Base-by-base conservation (phyloP, 108 stramenopile genomes). In the Cyclotella baltica region DNA sequence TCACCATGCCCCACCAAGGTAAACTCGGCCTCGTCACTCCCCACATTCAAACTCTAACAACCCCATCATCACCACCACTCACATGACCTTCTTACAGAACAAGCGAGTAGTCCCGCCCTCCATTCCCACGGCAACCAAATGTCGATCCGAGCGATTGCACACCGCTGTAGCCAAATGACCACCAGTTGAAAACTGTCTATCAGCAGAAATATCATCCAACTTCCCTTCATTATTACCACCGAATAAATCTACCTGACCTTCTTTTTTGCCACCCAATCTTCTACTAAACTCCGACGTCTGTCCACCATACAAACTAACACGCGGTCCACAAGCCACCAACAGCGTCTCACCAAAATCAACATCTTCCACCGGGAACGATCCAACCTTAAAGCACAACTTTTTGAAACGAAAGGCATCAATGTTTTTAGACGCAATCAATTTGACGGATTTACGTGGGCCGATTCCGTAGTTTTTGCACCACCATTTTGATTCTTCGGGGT, bases 81-180 rank as follows among this genome's bases (percentile, higher is more conserved):
- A 40, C 35, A 25, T 56, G 30, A n/a, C n/a, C 23, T 87, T 84
- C 18, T 85, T 85, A 74, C 93, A 89, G 53, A 88, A 88, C 28
- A 95, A 70, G 20, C 83, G 65, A n/a, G 92, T 84, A 50, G 80
- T 74, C 1, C 94, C 94, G 11, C 62, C 72, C 58, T 92, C 90
- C 3, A 85, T 89, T 0, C 92, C 94, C 29, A 93, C 87, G 0
- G 92, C 94, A 46, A 95, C 56, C 71, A 95, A 70, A 8, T 87
- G 83, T 22, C 90, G 88, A 78, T 95, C 94, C 53, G 81, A 77
- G 2, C 92, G 87, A 73, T 84, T 86, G 16, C 75, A 43, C 23
- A 73, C 94, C 61, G 87, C 81, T 18, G 77, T 76, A 2, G 92
- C 86, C 55, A 90, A 56, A 47, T 87, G 80, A 8, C 93, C 93